These are phyloP conservation scores for Fusarium pilosicola DNA, from an alignment of 2,329 filamentous ascomycete species.

Conservation along the genomic window DNA sequence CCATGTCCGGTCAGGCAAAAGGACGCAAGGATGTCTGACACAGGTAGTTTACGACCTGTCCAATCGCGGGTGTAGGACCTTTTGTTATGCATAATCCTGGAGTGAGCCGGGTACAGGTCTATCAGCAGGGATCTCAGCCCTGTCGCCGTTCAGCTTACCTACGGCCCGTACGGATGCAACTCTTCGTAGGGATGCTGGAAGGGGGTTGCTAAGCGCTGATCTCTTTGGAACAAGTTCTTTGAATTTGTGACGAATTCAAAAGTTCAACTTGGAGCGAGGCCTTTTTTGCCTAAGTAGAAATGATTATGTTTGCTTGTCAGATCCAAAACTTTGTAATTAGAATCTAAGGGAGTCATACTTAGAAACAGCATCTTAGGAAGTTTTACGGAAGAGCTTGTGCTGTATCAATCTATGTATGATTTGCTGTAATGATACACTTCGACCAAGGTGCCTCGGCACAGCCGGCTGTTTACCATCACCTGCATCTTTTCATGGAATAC, in stretches of 20 bases:
- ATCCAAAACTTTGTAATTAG: not conserved
- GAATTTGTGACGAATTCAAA: not conserved
- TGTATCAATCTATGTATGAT: accelerated
- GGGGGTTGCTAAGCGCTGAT: not conserved
- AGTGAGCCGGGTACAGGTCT: too few relatives aligned
- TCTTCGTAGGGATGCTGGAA: not conserved
- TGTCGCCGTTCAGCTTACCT: not conserved
- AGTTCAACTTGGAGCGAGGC: accelerated
- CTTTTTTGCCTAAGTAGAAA: not conserved
- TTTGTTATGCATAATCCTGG: not conserved
- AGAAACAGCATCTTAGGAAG: accelerated
- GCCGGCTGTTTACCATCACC: accelerated
- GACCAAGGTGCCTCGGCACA: not conserved
- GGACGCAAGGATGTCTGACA: not conserved
- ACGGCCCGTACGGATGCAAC: not conserved
- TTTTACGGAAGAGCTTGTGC: accelerated
- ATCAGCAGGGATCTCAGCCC: not conserved
- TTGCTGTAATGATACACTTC: accelerated
- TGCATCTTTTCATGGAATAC: too few relatives aligned
- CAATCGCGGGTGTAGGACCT: not conserved
- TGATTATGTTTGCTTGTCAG: not conserved
- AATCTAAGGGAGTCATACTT: too few relatives aligned
- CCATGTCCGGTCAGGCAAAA: not conserved
- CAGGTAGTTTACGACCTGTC: not conserved
- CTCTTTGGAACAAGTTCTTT: not conserved